Percentiles rank a stretch among this genome's conserved stretches.
Conservation (phyloP, 331 rosid genomes). For the Pyracantha coccinea region DNA sequence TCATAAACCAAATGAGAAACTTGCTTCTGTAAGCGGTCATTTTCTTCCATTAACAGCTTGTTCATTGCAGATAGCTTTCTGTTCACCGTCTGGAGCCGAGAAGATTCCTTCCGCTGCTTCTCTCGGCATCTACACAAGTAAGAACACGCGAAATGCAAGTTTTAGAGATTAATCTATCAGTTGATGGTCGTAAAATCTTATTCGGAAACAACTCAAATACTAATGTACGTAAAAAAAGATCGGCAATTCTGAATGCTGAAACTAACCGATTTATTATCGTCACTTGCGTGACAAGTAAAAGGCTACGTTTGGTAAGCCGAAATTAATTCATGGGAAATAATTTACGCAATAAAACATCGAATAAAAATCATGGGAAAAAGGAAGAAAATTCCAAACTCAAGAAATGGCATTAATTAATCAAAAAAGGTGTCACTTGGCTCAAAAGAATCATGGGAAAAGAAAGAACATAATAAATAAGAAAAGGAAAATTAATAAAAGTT, state of each 20-base stretch:
- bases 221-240: too few relatives aligned
- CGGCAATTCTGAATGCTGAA: background rate
- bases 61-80: constrained; percentile 87
- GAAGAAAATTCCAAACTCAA: background rate
- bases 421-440: background rate
- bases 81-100: constrained; percentile 82
- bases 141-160: background rate
- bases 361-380: background rate
- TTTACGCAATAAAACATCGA: background rate
- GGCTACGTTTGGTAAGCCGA: too few relatives aligned
- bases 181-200: background rate
- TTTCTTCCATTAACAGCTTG: constrained; percentile 91
- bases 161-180: background rate
- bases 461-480: background rate
- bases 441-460: background rate
- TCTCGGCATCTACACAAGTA: constrained; percentile 66
- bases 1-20: constrained; percentile 90
- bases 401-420: background rate
- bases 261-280: background rate
- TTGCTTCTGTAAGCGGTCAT: constrained; percentile 96
- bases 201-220: background rate
- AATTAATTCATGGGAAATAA: background rate
- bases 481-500: accelerated
- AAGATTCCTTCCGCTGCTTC: constrained; percentile 94
- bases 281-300: background rate